Base-by-base conservation (phyloP, 139 green algal genomes). In the Chlamydomonas sp. region DNA sequence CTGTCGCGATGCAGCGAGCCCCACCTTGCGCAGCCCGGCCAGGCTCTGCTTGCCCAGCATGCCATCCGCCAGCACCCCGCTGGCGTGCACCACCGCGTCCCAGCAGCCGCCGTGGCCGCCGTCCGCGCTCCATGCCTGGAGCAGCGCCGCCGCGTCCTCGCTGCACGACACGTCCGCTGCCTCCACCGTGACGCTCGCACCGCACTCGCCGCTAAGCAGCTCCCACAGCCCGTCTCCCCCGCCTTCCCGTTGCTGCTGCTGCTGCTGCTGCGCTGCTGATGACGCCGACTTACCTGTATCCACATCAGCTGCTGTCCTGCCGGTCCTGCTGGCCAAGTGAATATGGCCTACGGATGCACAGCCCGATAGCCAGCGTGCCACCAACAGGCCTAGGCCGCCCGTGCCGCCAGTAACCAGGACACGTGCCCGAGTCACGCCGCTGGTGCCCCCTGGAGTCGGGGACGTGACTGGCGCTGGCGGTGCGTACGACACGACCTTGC, bases 371-470 rank as follows among this genome's bases (percentile, higher is more conserved):
- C 91, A 96, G 9, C 82, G 73, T 20, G 92, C 91, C 64, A 94
- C 83, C 58, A 96, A 90, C 77, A 95, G 81, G 5, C 94, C 94
- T 12, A 96, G 89, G 57, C 88, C 91, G 4, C 94, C 94, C 14
- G 90, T 84, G 58, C 94, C 94, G 10, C 94, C 94, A 5, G 93
- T 95, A 58, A 96, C 86, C 15, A 90, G 89, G 12, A 95, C 90
- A 6, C 76, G 71, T 31, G 76, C 83, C 62, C 72, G 85, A 7
- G 77, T 68, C 59, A 81, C 31, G 31, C 79, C 77, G 59, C 66
- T 78, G 80, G 80, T 80, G 77, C 74, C 68, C 10, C 57, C 57
- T 57, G 74, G 57, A 1, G 69, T 58, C 63, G 62, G 31, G 57
- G 84, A 63, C 2, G 63, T 57, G 0, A 73, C 63, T 20, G 64